Percentiles rank a stretch among this genome's conserved stretches.
These are phyloP conservation scores for Coffea humblotiana DNA, from an alignment of 305 asterid genomes.

Conservation along the genomic window DNA sequence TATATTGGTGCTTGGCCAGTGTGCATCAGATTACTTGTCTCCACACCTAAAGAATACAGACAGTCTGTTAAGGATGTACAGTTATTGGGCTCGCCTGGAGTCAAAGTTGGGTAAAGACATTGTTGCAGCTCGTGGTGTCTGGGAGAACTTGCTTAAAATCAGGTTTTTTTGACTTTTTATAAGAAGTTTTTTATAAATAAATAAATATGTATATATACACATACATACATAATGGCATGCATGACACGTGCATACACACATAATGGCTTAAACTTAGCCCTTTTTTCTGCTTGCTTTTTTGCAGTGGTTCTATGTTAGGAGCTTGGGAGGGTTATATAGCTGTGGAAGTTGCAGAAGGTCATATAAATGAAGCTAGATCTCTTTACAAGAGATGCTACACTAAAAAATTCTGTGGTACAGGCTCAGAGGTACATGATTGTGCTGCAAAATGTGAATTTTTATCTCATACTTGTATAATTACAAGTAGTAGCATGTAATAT, in stretches of 20 bases:
- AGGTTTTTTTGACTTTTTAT: conserved; percentile 36
- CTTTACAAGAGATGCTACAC: conserved; percentile 86
- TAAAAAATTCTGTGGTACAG: conserved; percentile 77
- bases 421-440: conserved; percentile 75
- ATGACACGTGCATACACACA: too few species aligned
- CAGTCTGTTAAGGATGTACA: conserved; percentile 53
- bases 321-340: conserved; percentile 81
- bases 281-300: not conserved
- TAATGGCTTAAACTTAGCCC: not conserved
- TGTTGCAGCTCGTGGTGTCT: conserved; percentile 87
- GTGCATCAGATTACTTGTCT: conserved; percentile 81
- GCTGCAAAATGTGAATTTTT: conserved; percentile 1
- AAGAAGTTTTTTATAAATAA: not conserved
- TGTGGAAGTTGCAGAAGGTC: conserved; percentile 74
- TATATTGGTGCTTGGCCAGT: conserved; percentile 41
- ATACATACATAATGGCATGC: too few species aligned
- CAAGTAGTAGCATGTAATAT: not conserved
- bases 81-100: conserved; percentile 90
- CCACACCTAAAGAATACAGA: conserved; percentile 63
- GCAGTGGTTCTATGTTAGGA: conserved; percentile 85
- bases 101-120: conserved; percentile 62
- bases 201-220: not conserved
- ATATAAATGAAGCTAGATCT: conserved; percentile 78
- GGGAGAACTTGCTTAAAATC: conserved; percentile 85
- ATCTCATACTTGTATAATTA: not conserved